Evolutionary conservation across 1,284 basidiomycete genomes (phyloP).

Genomic region (Mycena sp.): DNA sequence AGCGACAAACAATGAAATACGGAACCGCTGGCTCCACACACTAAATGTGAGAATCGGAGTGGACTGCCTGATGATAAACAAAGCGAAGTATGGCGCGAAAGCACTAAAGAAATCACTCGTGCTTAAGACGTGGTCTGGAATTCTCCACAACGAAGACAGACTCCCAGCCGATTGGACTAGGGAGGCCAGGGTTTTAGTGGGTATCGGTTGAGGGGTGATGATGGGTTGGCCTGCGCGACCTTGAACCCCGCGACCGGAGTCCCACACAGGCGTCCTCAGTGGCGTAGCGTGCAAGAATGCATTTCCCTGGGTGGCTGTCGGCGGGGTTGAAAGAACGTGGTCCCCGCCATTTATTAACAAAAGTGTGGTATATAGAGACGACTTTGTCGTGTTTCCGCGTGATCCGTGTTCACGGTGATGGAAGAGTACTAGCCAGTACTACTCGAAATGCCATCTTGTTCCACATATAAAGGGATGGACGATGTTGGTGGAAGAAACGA

Average conservation of each 20-base stretch:
- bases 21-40: slow-evolving; percentile 10
- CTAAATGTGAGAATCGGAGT: slow-evolving; percentile 13
- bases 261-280: not conserved
- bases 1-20: not conserved
- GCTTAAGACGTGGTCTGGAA: slow-evolving; percentile 1
- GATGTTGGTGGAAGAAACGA: too few relatives aligned
- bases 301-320: not conserved
- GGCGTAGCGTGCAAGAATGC: too few relatives aligned
- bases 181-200: slow-evolving; percentile 25
- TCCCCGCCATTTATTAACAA: too few relatives aligned
- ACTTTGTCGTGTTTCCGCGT: too few relatives aligned
- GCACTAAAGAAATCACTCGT: slow-evolving; percentile 5
- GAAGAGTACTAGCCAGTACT: too few relatives aligned
- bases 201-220: slow-evolving; percentile 14
- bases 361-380: too few relatives aligned
- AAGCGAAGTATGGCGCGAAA: slow-evolving; percentile 8
- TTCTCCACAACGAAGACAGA: slow-evolving; percentile 7
- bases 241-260: too few relatives aligned
- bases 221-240: too few relatives aligned
- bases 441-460: too few relatives aligned
- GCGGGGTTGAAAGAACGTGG: too few relatives aligned
- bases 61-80: slow-evolving; percentile 7
- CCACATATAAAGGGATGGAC: too few relatives aligned
- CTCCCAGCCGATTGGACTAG: slow-evolving; percentile 18
- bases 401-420: too few relatives aligned